Percentiles rank a stretch among this genome's conserved stretches.
phyloP scores from a whole-genome alignment of 768 basidiomycete species.

The Naganishia friedmannii region DNA sequence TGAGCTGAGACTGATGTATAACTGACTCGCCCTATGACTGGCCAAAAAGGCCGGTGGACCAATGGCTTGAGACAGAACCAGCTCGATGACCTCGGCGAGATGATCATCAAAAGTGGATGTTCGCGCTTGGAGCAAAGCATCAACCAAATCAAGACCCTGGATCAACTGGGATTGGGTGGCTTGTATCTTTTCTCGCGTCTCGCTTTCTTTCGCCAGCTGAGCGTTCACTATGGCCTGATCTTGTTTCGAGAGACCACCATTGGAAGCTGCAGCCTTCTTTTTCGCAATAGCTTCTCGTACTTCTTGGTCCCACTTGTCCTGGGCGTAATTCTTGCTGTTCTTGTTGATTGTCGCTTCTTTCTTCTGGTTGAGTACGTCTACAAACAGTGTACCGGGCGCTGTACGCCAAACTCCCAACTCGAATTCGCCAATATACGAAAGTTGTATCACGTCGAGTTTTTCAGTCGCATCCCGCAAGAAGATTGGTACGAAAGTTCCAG shows the following conservation, averaged over 20 bases:
- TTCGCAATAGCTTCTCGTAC: constrained; percentile 76
- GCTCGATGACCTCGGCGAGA: constrained; percentile 60
- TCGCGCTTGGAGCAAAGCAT: constrained; percentile 60
- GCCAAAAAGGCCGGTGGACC: constrained; percentile 64
- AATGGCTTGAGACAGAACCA: constrained; percentile 68
- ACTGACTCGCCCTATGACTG: constrained; percentile 64
- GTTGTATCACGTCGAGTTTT: constrained; percentile 64
- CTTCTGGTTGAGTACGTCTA: constrained; percentile 67
- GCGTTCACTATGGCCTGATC: constrained; percentile 78
- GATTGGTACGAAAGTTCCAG: constrained; percentile 64
- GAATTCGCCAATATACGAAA: constrained; percentile 65
- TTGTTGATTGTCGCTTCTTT: constrained; percentile 57
- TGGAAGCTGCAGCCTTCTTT: constrained; percentile 64
- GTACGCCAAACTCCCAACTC: constrained; percentile 84
- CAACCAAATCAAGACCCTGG: constrained; percentile 69
- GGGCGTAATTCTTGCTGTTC: constrained; percentile 84
- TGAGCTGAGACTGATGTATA: constrained; percentile 69
- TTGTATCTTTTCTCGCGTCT: constrained; percentile 63
- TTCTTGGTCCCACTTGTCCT: constrained; percentile 93
- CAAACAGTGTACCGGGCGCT: constrained; percentile 72
- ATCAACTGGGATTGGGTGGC: constrained; percentile 60
- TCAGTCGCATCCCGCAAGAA: constrained; percentile 65
- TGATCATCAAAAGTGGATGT: constrained; percentile 61
- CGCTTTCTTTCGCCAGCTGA: constrained; percentile 76
- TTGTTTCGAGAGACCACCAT: constrained; percentile 68